These are phyloP conservation scores for Metschnikowia sp. DNA, from an alignment of 805 yeast species.

Conservation along the genomic window DNA sequence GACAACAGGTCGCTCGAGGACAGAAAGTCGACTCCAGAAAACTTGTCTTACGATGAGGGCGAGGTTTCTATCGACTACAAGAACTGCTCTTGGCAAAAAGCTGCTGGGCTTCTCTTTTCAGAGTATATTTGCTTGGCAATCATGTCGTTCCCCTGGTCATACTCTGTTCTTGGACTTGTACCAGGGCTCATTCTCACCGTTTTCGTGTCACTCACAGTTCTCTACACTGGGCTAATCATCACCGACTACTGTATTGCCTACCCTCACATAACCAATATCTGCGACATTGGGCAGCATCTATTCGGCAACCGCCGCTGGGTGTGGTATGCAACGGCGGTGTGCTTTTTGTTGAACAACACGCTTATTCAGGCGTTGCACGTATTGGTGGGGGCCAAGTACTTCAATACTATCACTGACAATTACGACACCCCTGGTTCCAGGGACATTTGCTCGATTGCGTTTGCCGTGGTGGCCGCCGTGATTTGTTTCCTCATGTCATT, in stretches of 20 bases:
- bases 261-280: conserved; percentile 50
- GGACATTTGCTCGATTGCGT: conserved; percentile 48
- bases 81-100: conserved; percentile 55
- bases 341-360: conserved; percentile 53
- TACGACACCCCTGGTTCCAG: conserved; percentile 24
- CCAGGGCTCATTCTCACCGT: conserved; percentile 56
- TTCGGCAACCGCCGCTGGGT: conserved; percentile 50
- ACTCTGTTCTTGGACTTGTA: conserved; percentile 54
- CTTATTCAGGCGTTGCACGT: conserved; percentile 60
- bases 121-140: conserved; percentile 62
- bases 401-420: conserved; percentile 49
- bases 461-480: conserved; percentile 46
- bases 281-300: conserved; percentile 58
- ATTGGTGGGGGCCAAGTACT: conserved; percentile 55
- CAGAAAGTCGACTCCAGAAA: conserved; percentile 1
- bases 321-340: conserved; percentile 55
- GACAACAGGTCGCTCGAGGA: neutral
- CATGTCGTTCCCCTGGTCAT: conserved; percentile 66
- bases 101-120: conserved; percentile 57
- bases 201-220: conserved; percentile 47
- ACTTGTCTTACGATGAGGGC: conserved; percentile 8
- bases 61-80: conserved; percentile 41
- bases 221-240: conserved; percentile 55
- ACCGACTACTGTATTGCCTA: conserved; percentile 52
- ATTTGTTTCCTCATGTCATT: conserved; percentile 50